Base-by-base conservation (phyloP, 306 rosid species). In the Glycine tomentella region DNA sequence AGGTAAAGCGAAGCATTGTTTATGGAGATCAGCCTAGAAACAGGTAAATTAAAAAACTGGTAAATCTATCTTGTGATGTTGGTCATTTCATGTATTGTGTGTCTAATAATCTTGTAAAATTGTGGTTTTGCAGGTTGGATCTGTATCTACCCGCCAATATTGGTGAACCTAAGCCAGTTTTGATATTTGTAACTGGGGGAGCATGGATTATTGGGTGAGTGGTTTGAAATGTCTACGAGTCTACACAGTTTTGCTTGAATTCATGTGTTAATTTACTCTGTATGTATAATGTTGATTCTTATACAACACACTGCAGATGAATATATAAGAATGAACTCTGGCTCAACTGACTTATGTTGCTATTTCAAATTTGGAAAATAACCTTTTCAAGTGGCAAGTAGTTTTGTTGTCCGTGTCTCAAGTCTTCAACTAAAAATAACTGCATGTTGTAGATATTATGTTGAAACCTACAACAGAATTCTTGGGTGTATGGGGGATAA, bases 131-230 rank as follows among this genome's bases (percentile, higher is more conserved):
- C 90, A 96, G 99, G 83, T 89, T 96, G 93, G 99, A 96, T 88
- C 85, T 96, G 34, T 93, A 87, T 92, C 80, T 93, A 17, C 98
- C 99, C 12, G 69, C 52, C 52, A 86, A 90, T 74, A 67, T 61
- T 74, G 81, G 76, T 17, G 75, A 85, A 84, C 87, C 88, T 59
- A 92, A 88, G 89, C 98, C 98, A 25, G 97, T 96, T 79, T 88
- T 93, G 80, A 90, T 96, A 82, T 96, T 96, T 80, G 99, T 96
- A 73, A 96, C 98, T 4, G 98, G 99, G 62, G 99, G 99, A 86
- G 99, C 99, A 61, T 96, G 99, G 99, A 96, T 96, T 77, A 96
- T 93, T 69, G 99, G 99, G 99, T 96, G 71, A 85, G 95, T 86
- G 71, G 51, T 76, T 74, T 84, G 33, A 50, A 80, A 76, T 69